Conservation (phyloP, 2,329 filamentous ascomycete species). For the Rutstroemia sp. region DNA sequence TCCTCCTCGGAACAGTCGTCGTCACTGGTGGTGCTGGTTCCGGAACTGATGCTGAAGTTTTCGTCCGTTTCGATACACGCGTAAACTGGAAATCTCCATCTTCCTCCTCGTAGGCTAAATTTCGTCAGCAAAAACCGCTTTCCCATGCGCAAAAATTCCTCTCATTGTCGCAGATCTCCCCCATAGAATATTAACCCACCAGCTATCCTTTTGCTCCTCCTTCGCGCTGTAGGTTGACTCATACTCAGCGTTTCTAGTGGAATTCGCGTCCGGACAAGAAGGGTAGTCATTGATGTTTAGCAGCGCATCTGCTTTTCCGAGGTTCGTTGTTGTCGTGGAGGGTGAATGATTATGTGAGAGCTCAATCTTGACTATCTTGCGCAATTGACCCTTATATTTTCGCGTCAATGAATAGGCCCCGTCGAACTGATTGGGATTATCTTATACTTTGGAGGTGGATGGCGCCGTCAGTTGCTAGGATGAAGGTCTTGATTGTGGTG, state of each 20-base stretch:
- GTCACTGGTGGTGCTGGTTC: slow-evolving; percentile 31
- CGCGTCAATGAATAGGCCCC: slow-evolving; percentile 20
- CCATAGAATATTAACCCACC: slow-evolving; percentile 38
- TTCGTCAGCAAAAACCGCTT: slow-evolving; percentile 8
- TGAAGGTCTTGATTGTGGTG: neutral
- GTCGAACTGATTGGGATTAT: neutral
- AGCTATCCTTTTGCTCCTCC: slow-evolving; percentile 54
- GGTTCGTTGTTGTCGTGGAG: slow-evolving; percentile 8
- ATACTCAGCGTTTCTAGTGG: slow-evolving; percentile 63
- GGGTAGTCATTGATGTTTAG: slow-evolving; percentile 58
- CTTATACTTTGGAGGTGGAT: neutral
- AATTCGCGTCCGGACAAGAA: slow-evolving; percentile 51
- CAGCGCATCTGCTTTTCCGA: slow-evolving; percentile 23
- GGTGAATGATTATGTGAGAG: neutral
- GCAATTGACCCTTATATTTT: slow-evolving; percentile 12
- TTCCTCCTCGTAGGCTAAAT: slow-evolving; percentile 57
- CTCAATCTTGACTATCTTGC: slow-evolving; percentile 5
- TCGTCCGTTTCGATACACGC: slow-evolving; percentile 57
- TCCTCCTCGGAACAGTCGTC: slow-evolving; percentile 30
- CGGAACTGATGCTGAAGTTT: slow-evolving; percentile 36
- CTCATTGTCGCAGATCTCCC: slow-evolving; percentile 5
- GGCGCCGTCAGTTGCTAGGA: neutral
- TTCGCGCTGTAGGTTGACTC: slow-evolving; percentile 51
- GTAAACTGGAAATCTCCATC: slow-evolving; percentile 73
- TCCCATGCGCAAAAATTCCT: slow-evolving; percentile 5